These are phyloP conservation scores for Epichloe festucae DNA, from an alignment of 2,329 filamentous ascomycete species.

Conservation along the genomic window DNA sequence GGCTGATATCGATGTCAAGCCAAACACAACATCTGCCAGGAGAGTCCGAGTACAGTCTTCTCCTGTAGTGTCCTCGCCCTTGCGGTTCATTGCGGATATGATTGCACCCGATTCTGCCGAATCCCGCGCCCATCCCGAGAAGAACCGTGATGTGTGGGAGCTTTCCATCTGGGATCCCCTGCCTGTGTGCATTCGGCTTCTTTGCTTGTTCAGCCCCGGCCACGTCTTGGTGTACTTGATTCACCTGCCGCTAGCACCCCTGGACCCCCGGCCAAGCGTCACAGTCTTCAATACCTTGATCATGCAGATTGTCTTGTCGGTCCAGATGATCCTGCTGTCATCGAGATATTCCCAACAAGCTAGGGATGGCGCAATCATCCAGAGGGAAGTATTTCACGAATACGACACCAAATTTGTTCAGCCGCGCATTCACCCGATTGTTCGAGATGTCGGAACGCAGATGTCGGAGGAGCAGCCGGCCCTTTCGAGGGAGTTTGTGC, in stretches of 20 bases:
- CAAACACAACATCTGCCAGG: conserved; percentile 72
- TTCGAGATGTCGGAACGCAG: conserved; percentile 69
- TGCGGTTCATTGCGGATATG: conserved; percentile 59
- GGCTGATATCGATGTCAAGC: conserved; percentile 61
- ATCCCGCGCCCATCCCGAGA: conserved; percentile 71
- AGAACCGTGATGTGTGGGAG: conserved; percentile 84
- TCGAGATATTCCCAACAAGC: conserved; percentile 68
- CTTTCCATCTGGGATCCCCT: conserved; percentile 87
- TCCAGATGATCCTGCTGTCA: conserved; percentile 63
- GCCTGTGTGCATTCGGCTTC: conserved; percentile 66
- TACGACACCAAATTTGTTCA: conserved; percentile 95
- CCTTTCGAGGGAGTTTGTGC: conserved; percentile 30
- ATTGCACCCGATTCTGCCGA: conserved; percentile 61
- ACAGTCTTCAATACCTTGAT: conserved; percentile 75
- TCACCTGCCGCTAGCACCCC: conserved; percentile 62
- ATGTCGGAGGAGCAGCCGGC: conserved; percentile 39
- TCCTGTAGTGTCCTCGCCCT: conserved; percentile 62
- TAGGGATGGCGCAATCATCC: conserved; percentile 73
- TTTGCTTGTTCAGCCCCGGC: conserved; percentile 84
- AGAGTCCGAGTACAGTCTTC: conserved; percentile 82
- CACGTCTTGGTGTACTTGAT: conserved; percentile 87
- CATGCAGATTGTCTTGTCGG: conserved; percentile 60
- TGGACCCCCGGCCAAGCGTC: conserved; percentile 72
- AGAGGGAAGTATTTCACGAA: conserved; percentile 85
- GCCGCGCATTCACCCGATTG: conserved; percentile 69